phyloP scores from a whole-genome alignment of 2,329 filamentous ascomycete genomes.

The Epicoccum sorghinum region DNA sequence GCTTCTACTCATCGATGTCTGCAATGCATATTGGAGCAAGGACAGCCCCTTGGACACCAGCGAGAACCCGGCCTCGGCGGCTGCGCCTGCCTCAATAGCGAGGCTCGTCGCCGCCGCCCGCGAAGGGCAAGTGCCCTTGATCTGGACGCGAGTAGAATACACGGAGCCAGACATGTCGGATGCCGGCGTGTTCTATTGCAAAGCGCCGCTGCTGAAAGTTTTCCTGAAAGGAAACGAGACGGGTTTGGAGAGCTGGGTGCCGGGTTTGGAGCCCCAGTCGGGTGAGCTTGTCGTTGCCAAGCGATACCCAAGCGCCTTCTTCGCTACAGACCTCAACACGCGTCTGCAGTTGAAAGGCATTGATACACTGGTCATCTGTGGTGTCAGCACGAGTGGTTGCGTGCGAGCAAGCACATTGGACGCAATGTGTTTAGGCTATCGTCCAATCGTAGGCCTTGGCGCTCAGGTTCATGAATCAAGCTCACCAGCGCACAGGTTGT shows the following conservation, averaged over 20 bases:
- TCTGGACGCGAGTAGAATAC: slow-evolving; percentile 56
- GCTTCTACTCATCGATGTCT: slow-evolving; percentile 56
- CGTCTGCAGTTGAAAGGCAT: slow-evolving; percentile 48
- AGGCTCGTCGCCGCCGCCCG: slow-evolving; percentile 52
- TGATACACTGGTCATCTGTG: slow-evolving; percentile 56
- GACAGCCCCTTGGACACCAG: slow-evolving; percentile 52
- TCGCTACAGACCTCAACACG: slow-evolving; percentile 53
- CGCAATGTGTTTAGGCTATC: slow-evolving; percentile 53
- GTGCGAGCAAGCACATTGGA: slow-evolving; percentile 55
- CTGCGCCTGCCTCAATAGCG: slow-evolving; percentile 49
- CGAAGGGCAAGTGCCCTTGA: slow-evolving; percentile 46
- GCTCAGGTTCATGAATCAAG: slow-evolving; percentile 6
- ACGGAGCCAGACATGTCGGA: slow-evolving; percentile 53
- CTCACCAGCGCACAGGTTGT: slow-evolving; percentile 45
- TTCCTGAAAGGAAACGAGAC: slow-evolving; percentile 51
- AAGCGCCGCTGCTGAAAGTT: slow-evolving; percentile 51
- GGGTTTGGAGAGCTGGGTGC: slow-evolving; percentile 50
- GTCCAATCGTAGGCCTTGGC: slow-evolving; percentile 50
- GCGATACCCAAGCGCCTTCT: slow-evolving; percentile 54
- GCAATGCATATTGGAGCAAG: slow-evolving; percentile 54
- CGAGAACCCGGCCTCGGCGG: slow-evolving; percentile 45
- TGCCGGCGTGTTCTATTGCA: slow-evolving; percentile 53
- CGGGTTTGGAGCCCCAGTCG: slow-evolving; percentile 47
- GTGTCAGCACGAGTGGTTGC: slow-evolving; percentile 57
- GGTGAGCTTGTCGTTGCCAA: slow-evolving; percentile 50